Base-by-base conservation (phyloP, 768 basidiomycete species). In the Cyclocybe aegerita region DNA sequence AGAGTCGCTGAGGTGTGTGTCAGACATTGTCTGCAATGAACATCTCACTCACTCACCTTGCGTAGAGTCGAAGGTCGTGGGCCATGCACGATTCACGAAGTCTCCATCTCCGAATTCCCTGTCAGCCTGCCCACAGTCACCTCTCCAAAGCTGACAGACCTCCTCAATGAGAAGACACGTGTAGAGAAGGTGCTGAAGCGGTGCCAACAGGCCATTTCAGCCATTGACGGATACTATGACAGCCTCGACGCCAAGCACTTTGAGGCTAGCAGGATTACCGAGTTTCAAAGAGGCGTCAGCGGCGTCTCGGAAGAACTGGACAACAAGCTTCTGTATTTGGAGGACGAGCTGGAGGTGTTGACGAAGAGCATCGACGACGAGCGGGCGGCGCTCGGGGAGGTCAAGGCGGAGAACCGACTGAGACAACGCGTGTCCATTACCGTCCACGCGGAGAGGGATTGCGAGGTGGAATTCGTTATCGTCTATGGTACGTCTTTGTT, bases 81-180 rank as follows among this genome's bases (percentile, higher is more conserved):
- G 2, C 49, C 60, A 2, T 67, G 67, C 12, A 68, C 64, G 4
- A 72, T 72, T 34, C 69, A 72, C 50, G 70, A 72, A 45, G 70
- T 72, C 14, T 62, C 65, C 7, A 32, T 71, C 14, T 60, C 66
- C 17, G 16, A 55, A 54, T 43, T 44, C 39, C 39, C 43, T 9
- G 16, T n/a, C 43, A 7, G 38, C 52, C 30, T 38, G 8, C 36
- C 60, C 1, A 56, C 48, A 5, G 52, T 42, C 4, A 64, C 66
- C 0, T 67, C 66, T 3, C 50, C 55, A 5, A 52, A 42, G n/a
- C 57, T 71, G 2, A 40, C 48, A 9, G 57, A 54, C 3, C 59
- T 69, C 0, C 7, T 50, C 7, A 17, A 37, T 9, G 50, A 61
- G 49, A 59, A 58, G 29, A 46, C 60, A 1, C 41, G 49, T 1